Evolutionary conservation across 2,329 filamentous ascomycete genomes (phyloP), one percentile per base, ranked within the genome.

Genomic region (Apiospora kogelbergensis): DNA sequence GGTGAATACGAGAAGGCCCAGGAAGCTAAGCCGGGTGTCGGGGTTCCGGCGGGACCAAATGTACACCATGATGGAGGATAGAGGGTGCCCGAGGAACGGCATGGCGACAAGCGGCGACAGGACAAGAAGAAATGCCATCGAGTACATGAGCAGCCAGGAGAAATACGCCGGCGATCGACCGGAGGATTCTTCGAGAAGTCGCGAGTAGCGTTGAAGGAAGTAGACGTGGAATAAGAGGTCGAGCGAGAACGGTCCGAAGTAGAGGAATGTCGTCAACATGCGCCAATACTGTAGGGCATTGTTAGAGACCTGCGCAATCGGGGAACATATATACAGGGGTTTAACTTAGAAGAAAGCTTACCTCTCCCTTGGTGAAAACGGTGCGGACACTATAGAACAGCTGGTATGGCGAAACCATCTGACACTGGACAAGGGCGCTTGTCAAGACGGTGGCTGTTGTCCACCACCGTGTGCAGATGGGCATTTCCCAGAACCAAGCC

Each of bases 401-500:
- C 82, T 98, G 95, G 77, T 97, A 98, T 10, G 95, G 94, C 17
- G 93, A 96, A 72, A 98, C 84, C 79, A 98, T 91, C 76, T 97
- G 90, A 82, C 94, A 98, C 81, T 98, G 96, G 6, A 98, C 94
- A 74, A 98, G 84, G 20, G 94, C 90, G 74, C 94, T 97, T 13
- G 92, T 96, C 69, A 94, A 84, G 53, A 98, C 90, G 0, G 95
- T 97, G 5, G 95, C 94, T 30, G 94, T 95, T 26, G 96, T 98
- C 96, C 96, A 99, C 91, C 93, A 97, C 71, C 96, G 87, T 45
- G 96, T 99, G 81, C 95, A 97, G 33, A 96, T 90, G 3, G 96
- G 96, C 92, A 98, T 98, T 81, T 99, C 96, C 87, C 94, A 98
- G 81, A 98, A 98, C 96, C 96, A 99, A 74, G 95, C 92, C 81